Base-by-base conservation (phyloP, 106 monocot genomes). In the Dioscorea zingiberensis region DNA sequence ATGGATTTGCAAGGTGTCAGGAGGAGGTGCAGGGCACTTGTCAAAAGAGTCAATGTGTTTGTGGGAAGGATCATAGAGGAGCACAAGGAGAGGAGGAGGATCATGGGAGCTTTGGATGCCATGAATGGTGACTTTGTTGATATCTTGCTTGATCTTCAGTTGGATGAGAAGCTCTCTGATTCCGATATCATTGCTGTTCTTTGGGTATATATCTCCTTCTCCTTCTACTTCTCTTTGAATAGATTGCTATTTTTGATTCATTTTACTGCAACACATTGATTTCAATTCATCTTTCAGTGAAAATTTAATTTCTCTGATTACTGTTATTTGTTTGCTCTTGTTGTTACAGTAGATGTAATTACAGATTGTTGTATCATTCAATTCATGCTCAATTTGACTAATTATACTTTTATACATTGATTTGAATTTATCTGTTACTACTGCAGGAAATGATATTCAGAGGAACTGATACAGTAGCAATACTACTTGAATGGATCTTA, bases 371-470 rank as follows among this genome's bases (percentile, higher is more conserved):
- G 9, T 8, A 47, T 7, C 13, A 51, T 16, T 51, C 19, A 51
- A 51, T 18, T 51, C n/a, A n/a, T n/a, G n/a, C n/a, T n/a, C n/a
- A n/a, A n/a, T n/a, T n/a, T n/a, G n/a, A n/a, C n/a, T n/a, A n/a
- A 51, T 18, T 19, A 13, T 2, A 2, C 51, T 51, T 51, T 15
- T 13, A 51, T 51, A 13, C 51, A 51, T 51, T 18, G 51, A 51
- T 51, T 1, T 51, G 5, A 19, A 8, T 51, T 0, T 7, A 28
- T 19, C 23, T 47, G 14, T 65, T 18, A 18, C 11, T 48, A 30
- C 27, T 14, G 21, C 76, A 89, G 89, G 89, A 89, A 47, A 89
- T 89, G 89, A 82, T 89, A 13, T 89, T 89, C 48, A 70, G 88
- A 76, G 88, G 88, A 13, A 84, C 84, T 7, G 88, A 89, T 59